These are phyloP conservation scores for Favolaschia claudopus DNA, from an alignment of 768 basidiomycete genomes.

Conservation along the genomic window DNA sequence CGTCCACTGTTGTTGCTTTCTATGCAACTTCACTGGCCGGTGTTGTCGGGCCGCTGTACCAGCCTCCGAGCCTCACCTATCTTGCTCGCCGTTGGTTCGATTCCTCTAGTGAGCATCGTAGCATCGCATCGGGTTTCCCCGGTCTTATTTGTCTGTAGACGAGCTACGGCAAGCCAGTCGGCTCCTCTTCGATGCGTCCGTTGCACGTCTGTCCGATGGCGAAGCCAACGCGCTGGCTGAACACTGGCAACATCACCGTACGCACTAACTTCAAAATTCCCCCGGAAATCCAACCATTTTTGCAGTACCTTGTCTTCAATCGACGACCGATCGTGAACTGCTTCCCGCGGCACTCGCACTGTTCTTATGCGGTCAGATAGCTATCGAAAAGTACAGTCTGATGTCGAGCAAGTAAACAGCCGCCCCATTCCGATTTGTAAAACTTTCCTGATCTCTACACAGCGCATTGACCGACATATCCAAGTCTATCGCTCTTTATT, in stretches of 20 bases:
- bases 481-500: constrained; percentile 78
- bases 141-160: constrained; percentile 43
- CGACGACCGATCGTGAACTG: constrained; percentile 66
- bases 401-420: constrained; percentile 72
- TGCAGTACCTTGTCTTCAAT: constrained; percentile 68
- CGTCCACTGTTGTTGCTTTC: constrained; percentile 80
- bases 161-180: constrained; percentile 83
- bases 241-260: constrained; percentile 71
- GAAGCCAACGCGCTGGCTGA: constrained; percentile 67
- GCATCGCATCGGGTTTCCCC: background rate
- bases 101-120: constrained; percentile 61
- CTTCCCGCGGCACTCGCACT: constrained; percentile 71
- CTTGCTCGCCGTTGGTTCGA: constrained; percentile 83
- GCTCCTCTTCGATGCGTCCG: constrained; percentile 77
- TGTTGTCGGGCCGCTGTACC: constrained; percentile 65
- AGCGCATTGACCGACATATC: constrained; percentile 87
- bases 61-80: constrained; percentile 73
- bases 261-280: constrained; percentile 27
- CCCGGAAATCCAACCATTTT: background rate
- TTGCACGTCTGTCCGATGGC: constrained; percentile 72
- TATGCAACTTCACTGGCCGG: constrained; percentile 77
- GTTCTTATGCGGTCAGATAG: constrained; percentile 84
- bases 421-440: background rate
- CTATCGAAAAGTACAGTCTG: constrained; percentile 79
- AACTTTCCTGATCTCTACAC: constrained; percentile 5